Conservation (phyloP, 768 basidiomycete genomes). For the Holtermannia corniformis region DNA sequence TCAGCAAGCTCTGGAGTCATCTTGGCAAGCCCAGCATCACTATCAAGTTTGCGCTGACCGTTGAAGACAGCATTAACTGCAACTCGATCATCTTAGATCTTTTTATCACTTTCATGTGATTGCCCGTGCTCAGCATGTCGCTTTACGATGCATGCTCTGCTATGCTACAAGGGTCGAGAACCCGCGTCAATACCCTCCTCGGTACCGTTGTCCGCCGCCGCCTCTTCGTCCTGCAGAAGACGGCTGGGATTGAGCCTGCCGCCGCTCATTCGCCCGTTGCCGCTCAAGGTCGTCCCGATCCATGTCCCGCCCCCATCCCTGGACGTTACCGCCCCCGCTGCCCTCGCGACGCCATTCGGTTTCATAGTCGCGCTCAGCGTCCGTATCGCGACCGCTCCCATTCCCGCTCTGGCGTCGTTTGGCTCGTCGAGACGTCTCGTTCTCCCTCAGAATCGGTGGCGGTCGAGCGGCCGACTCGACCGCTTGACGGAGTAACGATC, state of each 20-base stretch:
- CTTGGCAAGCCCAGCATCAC: not conserved
- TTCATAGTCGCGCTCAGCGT: slow-evolving; percentile 10
- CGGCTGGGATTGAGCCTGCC: too few relatives aligned
- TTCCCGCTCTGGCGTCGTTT: not conserved
- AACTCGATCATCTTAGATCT: too few relatives aligned
- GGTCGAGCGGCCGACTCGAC: not conserved
- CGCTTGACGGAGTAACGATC: not conserved
- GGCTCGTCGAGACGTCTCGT: not conserved
- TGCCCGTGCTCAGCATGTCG: too few relatives aligned
- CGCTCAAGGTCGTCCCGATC: slow-evolving; percentile 15
- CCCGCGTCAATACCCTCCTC: too few relatives aligned
- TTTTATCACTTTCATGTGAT: too few relatives aligned
- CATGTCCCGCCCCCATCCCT: slow-evolving; percentile 20
- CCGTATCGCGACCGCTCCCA: not conserved
- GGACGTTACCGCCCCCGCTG: slow-evolving; percentile 25
- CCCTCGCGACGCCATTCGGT: slow-evolving; percentile 23
- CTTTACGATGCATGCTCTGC: too few relatives aligned
- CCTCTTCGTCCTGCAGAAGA: too few relatives aligned
- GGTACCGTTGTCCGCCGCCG: too few relatives aligned
- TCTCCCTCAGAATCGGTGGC: not conserved
- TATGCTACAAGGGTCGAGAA: too few relatives aligned
- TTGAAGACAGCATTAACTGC: too few relatives aligned
- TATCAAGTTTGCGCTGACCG: too few relatives aligned
- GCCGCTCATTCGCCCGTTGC: not conserved
- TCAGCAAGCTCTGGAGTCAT: not conserved